These are phyloP conservation scores for Polytrichum commune DNA, from an alignment of 225 moss, liverwort and hornwort genomes.

Conservation along the genomic window DNA sequence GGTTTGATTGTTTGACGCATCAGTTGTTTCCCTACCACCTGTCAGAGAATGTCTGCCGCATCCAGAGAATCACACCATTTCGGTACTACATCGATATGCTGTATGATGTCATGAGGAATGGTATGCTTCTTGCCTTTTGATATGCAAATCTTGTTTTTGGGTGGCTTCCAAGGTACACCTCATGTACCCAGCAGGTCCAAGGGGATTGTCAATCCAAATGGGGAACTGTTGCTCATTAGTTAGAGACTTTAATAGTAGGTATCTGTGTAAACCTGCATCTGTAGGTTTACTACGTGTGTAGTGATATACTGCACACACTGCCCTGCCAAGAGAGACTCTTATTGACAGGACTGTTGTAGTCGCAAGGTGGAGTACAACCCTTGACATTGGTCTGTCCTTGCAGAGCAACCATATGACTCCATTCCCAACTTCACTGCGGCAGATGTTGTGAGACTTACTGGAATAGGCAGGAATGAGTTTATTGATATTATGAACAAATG, in stretches of 20 bases:
- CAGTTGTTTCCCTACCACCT: conserved; percentile 81
- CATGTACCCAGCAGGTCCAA: too few relatives aligned
- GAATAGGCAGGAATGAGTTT: conserved; percentile 95
- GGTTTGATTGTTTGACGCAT: conserved; percentile 17
- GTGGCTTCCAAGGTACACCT: too few relatives aligned
- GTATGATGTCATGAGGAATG: conserved; percentile 80
- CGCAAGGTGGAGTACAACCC: neutral
- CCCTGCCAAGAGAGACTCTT: neutral
- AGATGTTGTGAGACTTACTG: conserved; percentile 85
- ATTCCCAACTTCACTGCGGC: conserved; percentile 99
- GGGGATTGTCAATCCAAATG: too few relatives aligned
- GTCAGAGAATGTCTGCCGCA: conserved; percentile 70
- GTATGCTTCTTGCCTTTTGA: conserved; percentile 22
- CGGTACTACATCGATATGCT: conserved; percentile 79
- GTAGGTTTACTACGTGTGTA: too few relatives aligned
- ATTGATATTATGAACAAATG: conserved; percentile 99
- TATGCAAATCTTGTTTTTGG: neutral
- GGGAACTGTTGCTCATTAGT: too few relatives aligned
- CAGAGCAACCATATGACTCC: conserved; percentile 96
- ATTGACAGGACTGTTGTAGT: neutral
- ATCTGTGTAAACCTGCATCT: too few relatives aligned
- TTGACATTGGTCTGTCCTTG: conserved; percentile 12
- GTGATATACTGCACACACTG: too few relatives aligned
- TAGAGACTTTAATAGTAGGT: too few relatives aligned
- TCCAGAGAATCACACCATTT: conserved; percentile 62